A percentile compares a stretch with the other conserved stretches of the same genome.
phyloP scores from a whole-genome alignment of 192 early-diverging fungal genomes.

The Linnemannia elongata region DNA sequence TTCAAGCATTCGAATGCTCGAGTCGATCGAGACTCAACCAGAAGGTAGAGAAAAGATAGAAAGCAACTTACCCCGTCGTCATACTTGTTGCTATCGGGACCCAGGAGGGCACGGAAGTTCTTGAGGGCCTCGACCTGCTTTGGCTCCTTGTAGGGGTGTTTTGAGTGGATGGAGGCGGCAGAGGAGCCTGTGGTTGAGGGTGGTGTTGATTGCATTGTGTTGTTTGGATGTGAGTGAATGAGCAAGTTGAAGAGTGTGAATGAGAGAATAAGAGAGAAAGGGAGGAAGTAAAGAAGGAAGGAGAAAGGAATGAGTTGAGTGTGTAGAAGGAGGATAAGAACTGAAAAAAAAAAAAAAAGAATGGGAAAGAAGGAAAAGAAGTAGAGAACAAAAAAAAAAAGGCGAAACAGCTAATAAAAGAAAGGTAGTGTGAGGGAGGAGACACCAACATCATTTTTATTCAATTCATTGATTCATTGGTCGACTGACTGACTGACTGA shows the following conservation, averaged over 20 bases:
- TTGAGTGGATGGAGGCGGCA: conserved; percentile 27
- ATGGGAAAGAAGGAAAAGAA: background rate
- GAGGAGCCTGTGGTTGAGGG: conserved; percentile 13
- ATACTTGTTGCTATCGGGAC: conserved; percentile 47
- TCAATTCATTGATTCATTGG: too few relatives aligned
- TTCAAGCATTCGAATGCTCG: background rate
- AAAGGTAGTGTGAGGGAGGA: background rate
- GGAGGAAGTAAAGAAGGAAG: background rate
- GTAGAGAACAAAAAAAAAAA: background rate
- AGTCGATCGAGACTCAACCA: background rate
- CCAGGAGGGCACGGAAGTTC: conserved; percentile 45
- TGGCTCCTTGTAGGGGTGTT: conserved; percentile 48
- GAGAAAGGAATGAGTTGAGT: background rate
- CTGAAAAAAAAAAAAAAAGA: background rate
- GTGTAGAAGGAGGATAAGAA: background rate
- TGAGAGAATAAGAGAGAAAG: background rate
- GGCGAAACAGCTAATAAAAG: background rate
- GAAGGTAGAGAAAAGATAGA: conserved; percentile 12
- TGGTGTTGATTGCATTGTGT: background rate
- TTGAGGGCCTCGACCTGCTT: conserved; percentile 53
- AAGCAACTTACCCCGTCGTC: conserved; percentile 50
- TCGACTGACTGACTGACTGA: background rate
- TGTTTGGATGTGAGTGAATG: background rate
- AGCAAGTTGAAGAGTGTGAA: background rate
- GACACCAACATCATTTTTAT: background rate